These are phyloP conservation scores for Fereydounia khargensis DNA, from an alignment of 1,284 basidiomycete species.

Conservation along the genomic window DNA sequence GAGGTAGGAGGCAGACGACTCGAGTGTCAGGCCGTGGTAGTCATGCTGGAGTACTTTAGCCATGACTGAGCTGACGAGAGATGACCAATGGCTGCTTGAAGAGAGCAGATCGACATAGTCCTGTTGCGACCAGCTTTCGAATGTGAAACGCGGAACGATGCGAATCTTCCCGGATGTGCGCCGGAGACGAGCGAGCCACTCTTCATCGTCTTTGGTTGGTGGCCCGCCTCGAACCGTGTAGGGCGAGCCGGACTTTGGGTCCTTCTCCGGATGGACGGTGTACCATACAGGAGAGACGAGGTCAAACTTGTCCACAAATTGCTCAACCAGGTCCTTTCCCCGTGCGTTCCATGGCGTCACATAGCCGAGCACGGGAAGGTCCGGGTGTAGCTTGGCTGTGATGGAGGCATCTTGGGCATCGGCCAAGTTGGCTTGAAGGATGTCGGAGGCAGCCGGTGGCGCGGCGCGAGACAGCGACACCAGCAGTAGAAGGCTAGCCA, in stretches of 20 bases:
- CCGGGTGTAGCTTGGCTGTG: neutral
- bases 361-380: slow-evolving; percentile 20
- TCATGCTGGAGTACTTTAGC: slow-evolving; percentile 1
- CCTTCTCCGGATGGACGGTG: slow-evolving; percentile 13
- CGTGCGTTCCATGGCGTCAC: slow-evolving; percentile 38
- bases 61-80: slow-evolving; percentile 9
- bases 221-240: slow-evolving; percentile 30
- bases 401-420: neutral
- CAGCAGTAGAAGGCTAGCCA: no score
- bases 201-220: slow-evolving; percentile 2
- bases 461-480: no score
- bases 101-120: slow-evolving; percentile 25
- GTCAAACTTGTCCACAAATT: slow-evolving; percentile 21
- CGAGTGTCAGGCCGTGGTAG: slow-evolving; percentile 29
- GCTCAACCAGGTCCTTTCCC: slow-evolving; percentile 12
- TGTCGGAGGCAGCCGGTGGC: no score
- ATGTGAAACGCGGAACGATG: slow-evolving; percentile 27
- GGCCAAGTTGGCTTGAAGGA: no score
- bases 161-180: neutral
- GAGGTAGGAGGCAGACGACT: slow-evolving; percentile 24
- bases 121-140: slow-evolving; percentile 26
- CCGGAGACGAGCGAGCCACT: slow-evolving; percentile 11
- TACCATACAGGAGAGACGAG: slow-evolving; percentile 40
- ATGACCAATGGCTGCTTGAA: slow-evolving; percentile 6
- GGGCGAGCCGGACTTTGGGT: neutral